These are phyloP conservation scores for Podaxis sp. DNA, from an alignment of 768 basidiomycete genomes.

Conservation along the genomic window DNA sequence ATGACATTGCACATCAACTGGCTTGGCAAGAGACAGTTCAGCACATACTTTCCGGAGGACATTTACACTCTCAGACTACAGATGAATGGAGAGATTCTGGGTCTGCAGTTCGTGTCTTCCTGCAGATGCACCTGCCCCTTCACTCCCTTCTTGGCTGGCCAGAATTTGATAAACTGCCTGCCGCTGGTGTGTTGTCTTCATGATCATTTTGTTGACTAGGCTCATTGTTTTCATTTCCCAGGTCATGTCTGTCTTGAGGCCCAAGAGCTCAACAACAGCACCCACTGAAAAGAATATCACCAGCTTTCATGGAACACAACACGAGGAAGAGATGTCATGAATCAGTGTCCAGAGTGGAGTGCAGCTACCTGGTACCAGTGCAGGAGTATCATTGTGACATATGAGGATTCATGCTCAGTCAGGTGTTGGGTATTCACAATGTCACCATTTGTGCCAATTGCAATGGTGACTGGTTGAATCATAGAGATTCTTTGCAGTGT, in stretches of 20 bases:
- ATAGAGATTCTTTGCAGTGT: not conserved
- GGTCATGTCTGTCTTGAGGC: too few species aligned
- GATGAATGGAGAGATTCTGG: not conserved
- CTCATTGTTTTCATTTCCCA: too few species aligned
- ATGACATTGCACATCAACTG: slow-evolving; percentile 34
- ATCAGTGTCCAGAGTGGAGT: too few species aligned
- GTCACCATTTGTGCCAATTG: not conserved
- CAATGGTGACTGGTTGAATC: not conserved
- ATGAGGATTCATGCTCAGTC: not conserved
- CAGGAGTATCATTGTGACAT: not conserved
- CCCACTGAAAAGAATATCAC: too few species aligned
- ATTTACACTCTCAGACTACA: slow-evolving; percentile 16
- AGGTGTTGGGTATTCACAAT: not conserved
- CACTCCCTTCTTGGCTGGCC: too few species aligned
- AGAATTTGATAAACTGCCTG: too few species aligned
- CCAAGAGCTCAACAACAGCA: too few species aligned
- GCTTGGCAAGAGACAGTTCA: slow-evolving; percentile 27
- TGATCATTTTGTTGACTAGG: too few species aligned
- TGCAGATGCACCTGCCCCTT: too few species aligned
- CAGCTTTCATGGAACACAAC: too few species aligned
- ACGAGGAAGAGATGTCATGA: too few species aligned
- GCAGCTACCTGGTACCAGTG: not conserved
- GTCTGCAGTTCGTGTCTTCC: not conserved
- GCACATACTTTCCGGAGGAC: slow-evolving; percentile 24
- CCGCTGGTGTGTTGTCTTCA: too few species aligned